phyloP scores from a whole-genome alignment of 139 green algal species.

The Cymbomonas tetramitiformis region DNA sequence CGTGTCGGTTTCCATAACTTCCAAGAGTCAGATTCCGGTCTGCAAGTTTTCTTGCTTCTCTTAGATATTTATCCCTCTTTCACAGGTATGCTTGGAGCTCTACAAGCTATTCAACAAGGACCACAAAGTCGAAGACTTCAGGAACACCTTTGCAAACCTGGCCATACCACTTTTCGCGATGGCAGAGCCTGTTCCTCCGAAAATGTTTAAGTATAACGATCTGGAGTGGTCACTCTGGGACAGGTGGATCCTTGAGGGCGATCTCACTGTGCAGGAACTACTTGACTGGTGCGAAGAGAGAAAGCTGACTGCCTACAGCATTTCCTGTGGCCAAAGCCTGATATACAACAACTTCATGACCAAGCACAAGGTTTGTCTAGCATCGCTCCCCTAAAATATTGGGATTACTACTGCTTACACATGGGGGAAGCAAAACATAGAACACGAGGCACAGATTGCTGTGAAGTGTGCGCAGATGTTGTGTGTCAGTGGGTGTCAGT shows the following conservation, averaged over 20 bases:
- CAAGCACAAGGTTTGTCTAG: slow-evolving; percentile 79
- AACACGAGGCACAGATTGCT: too few relatives aligned
- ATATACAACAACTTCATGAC: slow-evolving; percentile 98
- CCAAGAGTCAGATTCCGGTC: too few relatives aligned
- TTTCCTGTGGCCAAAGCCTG: slow-evolving; percentile 74
- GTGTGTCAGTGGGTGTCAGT: too few relatives aligned
- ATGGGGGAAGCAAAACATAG: too few relatives aligned
- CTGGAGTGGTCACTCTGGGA: slow-evolving; percentile 82
- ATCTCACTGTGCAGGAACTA: slow-evolving; percentile 82
- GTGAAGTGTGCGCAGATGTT: too few relatives aligned
- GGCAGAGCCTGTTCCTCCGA: slow-evolving; percentile 77
- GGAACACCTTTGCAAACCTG: slow-evolving; percentile 97
- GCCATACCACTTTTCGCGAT: slow-evolving; percentile 93
- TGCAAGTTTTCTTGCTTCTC: too few relatives aligned
- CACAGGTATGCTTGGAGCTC: slow-evolving; percentile 94
- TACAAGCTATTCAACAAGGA: slow-evolving; percentile 72
- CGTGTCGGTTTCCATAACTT: too few relatives aligned
- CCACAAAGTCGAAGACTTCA: slow-evolving; percentile 64
- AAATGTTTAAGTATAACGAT: slow-evolving; percentile 51
- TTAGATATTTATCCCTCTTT: too few relatives aligned
- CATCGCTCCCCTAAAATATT: too few relatives aligned
- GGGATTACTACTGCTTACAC: too few relatives aligned
- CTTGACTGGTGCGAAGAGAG: slow-evolving; percentile 76
- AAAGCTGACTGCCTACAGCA: slow-evolving; percentile 77
- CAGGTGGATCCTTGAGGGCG: slow-evolving; percentile 84